Evolutionary conservation across 805 yeast species (phyloP).

Genomic region (Kurtzmaniella cleridarum): DNA sequence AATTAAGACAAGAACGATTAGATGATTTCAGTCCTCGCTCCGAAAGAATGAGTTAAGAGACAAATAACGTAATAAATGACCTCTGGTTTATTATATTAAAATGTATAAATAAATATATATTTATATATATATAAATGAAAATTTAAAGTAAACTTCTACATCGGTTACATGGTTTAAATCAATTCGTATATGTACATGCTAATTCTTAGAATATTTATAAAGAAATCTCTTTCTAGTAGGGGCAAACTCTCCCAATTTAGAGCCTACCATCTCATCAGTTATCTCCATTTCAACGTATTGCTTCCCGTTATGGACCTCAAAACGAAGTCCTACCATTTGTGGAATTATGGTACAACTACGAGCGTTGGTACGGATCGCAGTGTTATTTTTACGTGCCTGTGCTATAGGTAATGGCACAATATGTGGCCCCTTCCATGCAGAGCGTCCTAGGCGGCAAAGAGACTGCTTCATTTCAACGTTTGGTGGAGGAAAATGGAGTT

Average conservation of each 20-base stretch:
- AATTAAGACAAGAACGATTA: constrained; percentile 66
- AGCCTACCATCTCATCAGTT: constrained; percentile 94
- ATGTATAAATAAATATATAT: no score
- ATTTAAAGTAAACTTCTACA: neutral
- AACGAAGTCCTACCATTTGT: constrained; percentile 89
- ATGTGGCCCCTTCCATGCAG: constrained; percentile 69
- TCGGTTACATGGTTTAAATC: neutral
- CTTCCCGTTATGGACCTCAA: constrained; percentile 94
- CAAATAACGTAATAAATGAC: no score
- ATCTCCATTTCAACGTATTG: constrained; percentile 85
- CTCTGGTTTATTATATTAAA: no score
- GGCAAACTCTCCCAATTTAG: constrained; percentile 91
- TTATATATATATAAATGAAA: no score
- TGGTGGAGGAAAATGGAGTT: constrained; percentile 18
- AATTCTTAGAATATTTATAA: constrained; percentile 74
- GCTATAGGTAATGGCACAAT: constrained; percentile 93
- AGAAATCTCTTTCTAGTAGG: constrained; percentile 86
- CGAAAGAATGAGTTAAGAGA: constrained; percentile 4
- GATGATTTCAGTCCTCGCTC: constrained; percentile 36
- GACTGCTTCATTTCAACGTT: constrained; percentile 16
- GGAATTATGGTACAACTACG: constrained; percentile 93
- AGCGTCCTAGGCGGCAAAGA: constrained; percentile 24
- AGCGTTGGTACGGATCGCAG: constrained; percentile 94
- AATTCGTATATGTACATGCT: constrained; percentile 6
- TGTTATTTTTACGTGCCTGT: constrained; percentile 71